A percentile compares a stretch with the other conserved stretches of the same genome.
Evolutionary conservation across 371 early-diverging fungal species (phyloP).

Genomic region (Globomyces sp.): DNA sequence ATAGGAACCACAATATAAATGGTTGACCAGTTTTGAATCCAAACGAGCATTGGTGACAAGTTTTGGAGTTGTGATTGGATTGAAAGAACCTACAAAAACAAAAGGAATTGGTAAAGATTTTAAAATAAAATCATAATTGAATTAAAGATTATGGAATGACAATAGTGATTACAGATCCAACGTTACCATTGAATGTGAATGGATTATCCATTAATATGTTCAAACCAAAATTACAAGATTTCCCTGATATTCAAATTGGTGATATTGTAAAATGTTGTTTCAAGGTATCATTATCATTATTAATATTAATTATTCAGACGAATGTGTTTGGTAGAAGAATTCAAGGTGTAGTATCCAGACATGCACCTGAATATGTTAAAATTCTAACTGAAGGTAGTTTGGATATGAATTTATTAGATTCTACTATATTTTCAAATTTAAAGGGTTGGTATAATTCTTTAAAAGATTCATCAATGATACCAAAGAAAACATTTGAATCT

Average conservation of each 20-base stretch:
- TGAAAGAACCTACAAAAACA: too few species aligned
- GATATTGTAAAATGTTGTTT: conserved; percentile 15
- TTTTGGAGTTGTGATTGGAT: too few species aligned
- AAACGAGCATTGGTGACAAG: too few species aligned
- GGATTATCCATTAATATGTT: conserved; percentile 17
- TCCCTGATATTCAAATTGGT: neutral
- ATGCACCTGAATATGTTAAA: neutral
- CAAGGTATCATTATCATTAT: neutral
- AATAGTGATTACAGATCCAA: conserved; percentile 4
- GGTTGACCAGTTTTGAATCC: too few species aligned
- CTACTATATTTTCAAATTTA: too few species aligned
- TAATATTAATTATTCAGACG: neutral
- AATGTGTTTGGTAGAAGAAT: neutral
- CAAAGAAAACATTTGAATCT: too few species aligned
- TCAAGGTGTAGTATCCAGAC: conserved; percentile 2
- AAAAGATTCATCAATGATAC: too few species aligned
- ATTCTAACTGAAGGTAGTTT: neutral
- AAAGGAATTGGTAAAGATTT: too few species aligned
- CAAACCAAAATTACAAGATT: conserved; percentile 4
- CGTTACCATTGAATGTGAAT: neutral
- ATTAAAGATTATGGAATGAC: neutral
- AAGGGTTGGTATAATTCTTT: too few species aligned
- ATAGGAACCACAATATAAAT: too few species aligned
- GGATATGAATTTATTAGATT: neutral
- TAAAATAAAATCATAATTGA: too few species aligned